A percentile compares a stretch with the other conserved stretches of the same genome.
Conservation (phyloP, 2,329 filamentous ascomycete genomes). For the Erysiphe neolycopersici region DNA sequence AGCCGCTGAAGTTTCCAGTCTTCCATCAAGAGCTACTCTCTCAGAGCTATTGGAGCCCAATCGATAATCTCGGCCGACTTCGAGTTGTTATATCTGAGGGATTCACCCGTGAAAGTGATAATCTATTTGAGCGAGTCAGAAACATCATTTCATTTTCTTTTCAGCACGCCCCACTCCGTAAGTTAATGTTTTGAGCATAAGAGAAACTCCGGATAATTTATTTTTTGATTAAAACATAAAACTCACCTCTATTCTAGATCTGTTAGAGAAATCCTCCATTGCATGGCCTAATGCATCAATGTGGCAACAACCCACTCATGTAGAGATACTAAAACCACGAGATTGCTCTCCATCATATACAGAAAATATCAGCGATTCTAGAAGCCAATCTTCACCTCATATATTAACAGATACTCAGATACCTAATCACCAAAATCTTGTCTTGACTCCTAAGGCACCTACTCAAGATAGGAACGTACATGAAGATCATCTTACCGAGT, state of each 20-base stretch:
- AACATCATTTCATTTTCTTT: slow-evolving; percentile 60
- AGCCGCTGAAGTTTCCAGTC: slow-evolving; percentile 40
- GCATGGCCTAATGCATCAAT: slow-evolving; percentile 55
- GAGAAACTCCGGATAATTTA: not conserved
- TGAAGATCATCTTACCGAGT: slow-evolving; percentile 18
- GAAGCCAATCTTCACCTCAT: slow-evolving; percentile 33
- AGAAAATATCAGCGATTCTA: slow-evolving; percentile 23
- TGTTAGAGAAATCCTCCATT: slow-evolving; percentile 46
- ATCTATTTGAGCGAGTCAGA: slow-evolving; percentile 37
- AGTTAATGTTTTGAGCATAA: slow-evolving; percentile 5
- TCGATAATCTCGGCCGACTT: slow-evolving; percentile 46
- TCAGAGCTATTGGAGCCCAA: slow-evolving; percentile 44
- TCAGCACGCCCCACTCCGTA: slow-evolving; percentile 58
- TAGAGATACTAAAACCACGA: slow-evolving; percentile 11
- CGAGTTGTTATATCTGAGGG: slow-evolving; percentile 53
- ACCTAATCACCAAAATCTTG: not conserved
- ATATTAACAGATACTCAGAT: slow-evolving; percentile 2
- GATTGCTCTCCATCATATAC: slow-evolving; percentile 10
- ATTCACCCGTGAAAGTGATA: slow-evolving; percentile 25
- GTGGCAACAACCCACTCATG: slow-evolving; percentile 27
- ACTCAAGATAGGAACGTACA: not conserved
- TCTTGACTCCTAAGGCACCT: not conserved
- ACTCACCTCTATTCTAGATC: slow-evolving; percentile 20
- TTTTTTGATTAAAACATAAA: not conserved
- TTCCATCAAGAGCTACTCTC: slow-evolving; percentile 45